Evolutionary conservation across 2,329 filamentous ascomycete genomes (phyloP).

Genomic region (Aspergillus ustus): DNA sequence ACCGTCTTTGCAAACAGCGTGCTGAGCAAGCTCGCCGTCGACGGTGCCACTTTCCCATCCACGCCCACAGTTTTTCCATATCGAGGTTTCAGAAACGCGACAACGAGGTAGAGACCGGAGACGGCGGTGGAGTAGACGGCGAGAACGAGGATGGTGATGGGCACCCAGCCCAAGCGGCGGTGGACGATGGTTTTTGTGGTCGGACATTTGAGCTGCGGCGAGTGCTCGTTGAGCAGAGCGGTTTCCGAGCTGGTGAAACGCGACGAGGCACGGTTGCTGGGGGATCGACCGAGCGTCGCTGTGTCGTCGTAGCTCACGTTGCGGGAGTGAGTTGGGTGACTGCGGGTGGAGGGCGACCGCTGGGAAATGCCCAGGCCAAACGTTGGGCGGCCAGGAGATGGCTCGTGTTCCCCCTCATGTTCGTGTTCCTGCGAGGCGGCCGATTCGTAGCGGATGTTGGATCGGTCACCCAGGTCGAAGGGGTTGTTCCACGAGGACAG

Average conservation of each 20-base stretch:
- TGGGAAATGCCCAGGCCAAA: slow-evolving; percentile 7
- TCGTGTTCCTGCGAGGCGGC: neutral
- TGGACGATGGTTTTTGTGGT: slow-evolving; percentile 36
- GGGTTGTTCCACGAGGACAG: neutral
- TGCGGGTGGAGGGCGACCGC: neutral
- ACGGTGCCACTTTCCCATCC: slow-evolving; percentile 57
- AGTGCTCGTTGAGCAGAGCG: slow-evolving; percentile 16
- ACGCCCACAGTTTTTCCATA: slow-evolving; percentile 63
- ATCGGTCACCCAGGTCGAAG: slow-evolving; percentile 6
- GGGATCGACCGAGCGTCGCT: neutral
- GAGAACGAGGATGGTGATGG: slow-evolving; percentile 41
- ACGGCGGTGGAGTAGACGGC: slow-evolving; percentile 44
- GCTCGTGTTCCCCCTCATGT: neutral
- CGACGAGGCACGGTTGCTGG: neutral
- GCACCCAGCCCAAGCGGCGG: slow-evolving; percentile 40
- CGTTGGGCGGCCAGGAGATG: neutral
- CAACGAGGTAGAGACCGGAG: slow-evolving; percentile 61
- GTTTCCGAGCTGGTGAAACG: slow-evolving; percentile 10
- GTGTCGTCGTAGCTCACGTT: slow-evolving; percentile 5
- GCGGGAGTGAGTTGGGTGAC: neutral
- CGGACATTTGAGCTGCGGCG: slow-evolving; percentile 30
- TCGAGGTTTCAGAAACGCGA: slow-evolving; percentile 64
- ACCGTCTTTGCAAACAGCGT: slow-evolving; percentile 75
- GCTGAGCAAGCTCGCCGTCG: slow-evolving; percentile 70
- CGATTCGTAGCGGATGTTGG: slow-evolving; percentile 12